phyloP scores from a whole-genome alignment of 805 yeast genomes.

The Candida tibetensis region DNA sequence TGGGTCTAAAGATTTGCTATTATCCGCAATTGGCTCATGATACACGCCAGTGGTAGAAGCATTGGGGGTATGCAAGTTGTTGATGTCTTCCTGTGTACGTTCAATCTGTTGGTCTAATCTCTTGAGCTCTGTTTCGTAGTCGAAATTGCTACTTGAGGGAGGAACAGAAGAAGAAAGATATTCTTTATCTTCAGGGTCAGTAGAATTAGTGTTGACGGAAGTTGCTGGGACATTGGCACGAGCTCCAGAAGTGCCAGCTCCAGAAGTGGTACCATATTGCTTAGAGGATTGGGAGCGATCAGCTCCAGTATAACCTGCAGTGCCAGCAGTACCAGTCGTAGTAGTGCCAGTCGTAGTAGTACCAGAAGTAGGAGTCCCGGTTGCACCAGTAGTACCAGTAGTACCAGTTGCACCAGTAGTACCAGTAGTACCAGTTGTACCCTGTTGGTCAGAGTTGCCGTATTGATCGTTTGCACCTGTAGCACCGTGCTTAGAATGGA shows the following conservation, averaged over 20 bases:
- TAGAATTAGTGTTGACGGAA: background rate
- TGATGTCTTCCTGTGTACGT: conserved; percentile 24
- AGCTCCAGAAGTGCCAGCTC: background rate
- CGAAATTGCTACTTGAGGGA: conserved; percentile 15
- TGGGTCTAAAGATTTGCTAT: conserved; percentile 1
- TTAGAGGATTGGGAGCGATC: background rate
- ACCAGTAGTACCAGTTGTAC: conserved; percentile 12
- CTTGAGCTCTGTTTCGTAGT: conserved; percentile 22
- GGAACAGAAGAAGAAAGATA: conserved; percentile 5
- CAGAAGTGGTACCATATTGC: background rate
- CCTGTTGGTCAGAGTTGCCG: background rate
- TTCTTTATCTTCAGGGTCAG: conserved; percentile 1
- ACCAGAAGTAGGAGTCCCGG: background rate
- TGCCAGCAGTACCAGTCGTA: conserved; percentile 3
- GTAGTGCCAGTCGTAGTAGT: conserved; percentile 1
- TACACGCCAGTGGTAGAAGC: conserved; percentile 8
- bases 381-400: conserved; percentile 9
- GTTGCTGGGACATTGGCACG: background rate
- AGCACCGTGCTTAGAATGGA: background rate
- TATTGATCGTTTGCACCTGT: conserved; percentile 14
- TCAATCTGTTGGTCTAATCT: conserved; percentile 24
- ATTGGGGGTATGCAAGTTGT: conserved; percentile 7
- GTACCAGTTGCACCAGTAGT: conserved; percentile 12
- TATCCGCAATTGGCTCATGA: conserved; percentile 5
- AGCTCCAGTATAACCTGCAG: conserved; percentile 1